phyloP scores from a whole-genome alignment of 148 eudicot genomes.

The Oxyria digyna region DNA sequence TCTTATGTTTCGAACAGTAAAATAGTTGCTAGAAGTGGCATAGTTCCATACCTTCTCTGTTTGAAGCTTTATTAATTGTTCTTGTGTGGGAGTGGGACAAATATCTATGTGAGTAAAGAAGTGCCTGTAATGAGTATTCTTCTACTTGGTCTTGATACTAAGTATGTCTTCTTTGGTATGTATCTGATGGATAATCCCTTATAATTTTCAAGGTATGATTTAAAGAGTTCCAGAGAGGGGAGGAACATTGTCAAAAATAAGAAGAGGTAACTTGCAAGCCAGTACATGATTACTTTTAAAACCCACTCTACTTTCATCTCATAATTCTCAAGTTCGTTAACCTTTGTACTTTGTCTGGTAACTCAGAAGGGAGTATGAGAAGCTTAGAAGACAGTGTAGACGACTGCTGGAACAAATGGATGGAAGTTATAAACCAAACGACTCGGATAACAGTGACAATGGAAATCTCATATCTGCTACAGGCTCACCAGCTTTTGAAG shows the following conservation, averaged over 20 bases:
- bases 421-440: conserved; percentile 20
- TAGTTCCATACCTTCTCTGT: not conserved
- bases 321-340: not conserved
- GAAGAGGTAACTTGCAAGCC: conserved; percentile 41
- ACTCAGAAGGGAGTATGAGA: conserved; percentile 82
- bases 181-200: not conserved
- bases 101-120: not conserved
- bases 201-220: conserved; percentile 42
- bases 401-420: conserved; percentile 37
- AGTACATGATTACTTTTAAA: not conserved
- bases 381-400: conserved; percentile 60
- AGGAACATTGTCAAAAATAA: conserved; percentile 48
- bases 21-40: not conserved
- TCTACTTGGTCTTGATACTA: not conserved
- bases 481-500: conserved; percentile 63
- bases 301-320: not conserved
- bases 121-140: not conserved
- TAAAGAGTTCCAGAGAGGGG: conserved; percentile 67
- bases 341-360: conserved; percentile 3
- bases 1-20: not conserved
- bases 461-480: conserved; percentile 23
- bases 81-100: conserved; percentile 1
- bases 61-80: not conserved
- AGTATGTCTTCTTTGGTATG: not conserved
- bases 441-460: conserved; percentile 25